A percentile compares a stretch with the other conserved stretches of the same genome.
Evolutionary conservation across 306 rosid species (phyloP).

Genomic region (Acacia acuminata): DNA sequence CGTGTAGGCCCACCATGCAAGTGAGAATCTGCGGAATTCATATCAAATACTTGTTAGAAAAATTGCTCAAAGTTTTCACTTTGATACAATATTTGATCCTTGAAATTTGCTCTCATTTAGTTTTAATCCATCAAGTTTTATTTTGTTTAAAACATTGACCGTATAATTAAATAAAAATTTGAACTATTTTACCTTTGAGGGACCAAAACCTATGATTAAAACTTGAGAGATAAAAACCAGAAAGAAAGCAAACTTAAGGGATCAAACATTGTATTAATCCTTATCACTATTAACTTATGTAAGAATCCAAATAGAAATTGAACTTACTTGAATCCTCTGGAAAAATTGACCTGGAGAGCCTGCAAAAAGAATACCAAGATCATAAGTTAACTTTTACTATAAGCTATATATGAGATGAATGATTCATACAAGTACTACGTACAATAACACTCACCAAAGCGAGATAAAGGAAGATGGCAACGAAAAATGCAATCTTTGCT

Average conservation of each 20-base stretch:
- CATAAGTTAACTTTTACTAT: neutral
- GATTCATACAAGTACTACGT: neutral
- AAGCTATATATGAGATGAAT: neutral
- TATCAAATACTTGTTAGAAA: conserved; percentile 23
- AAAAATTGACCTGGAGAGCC: conserved; percentile 70
- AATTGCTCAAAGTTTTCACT: too few species aligned
- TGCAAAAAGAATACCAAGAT: conserved; percentile 40
- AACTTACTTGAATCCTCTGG: conserved; percentile 73
- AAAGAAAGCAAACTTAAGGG: too few species aligned
- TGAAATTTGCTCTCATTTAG: neutral
- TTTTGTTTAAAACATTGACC: too few species aligned
- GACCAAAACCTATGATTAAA: too few species aligned
- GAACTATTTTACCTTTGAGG: too few species aligned
- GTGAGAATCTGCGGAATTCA: conserved; percentile 61
- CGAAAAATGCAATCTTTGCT: conserved; percentile 64
- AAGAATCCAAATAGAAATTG: neutral
- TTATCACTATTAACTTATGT: neutral
- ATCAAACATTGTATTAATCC: too few species aligned
- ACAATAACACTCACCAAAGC: conserved; percentile 50
- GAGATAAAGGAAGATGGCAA: conserved; percentile 77
- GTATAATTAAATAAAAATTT: too few species aligned
- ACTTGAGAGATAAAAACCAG: too few species aligned
- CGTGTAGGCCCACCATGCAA: conserved; percentile 99
- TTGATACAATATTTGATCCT: too few species aligned
- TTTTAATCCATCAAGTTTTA: too few species aligned